Base-by-base conservation (phyloP, 805 yeast species). In the Yarrowia bubula region DNA sequence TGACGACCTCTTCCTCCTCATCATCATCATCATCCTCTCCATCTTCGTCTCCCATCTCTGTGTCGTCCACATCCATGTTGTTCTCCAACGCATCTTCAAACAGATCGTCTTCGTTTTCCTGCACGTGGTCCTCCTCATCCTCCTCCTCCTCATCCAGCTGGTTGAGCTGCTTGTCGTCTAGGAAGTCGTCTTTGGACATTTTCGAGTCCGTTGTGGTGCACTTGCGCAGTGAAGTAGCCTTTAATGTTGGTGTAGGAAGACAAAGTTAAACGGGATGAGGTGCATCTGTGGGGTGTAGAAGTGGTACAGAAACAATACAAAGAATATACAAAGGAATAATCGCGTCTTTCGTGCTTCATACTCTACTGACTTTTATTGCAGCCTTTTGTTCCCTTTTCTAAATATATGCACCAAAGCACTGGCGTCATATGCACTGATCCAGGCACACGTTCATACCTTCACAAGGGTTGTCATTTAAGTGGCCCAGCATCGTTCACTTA, bases 51-150 rank as follows among this genome's bases (percentile, higher is more conserved):
- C 66, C 75, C 14, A 67, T 72, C 7, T 69, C 74, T 10, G 28
- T 51, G 13, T 68, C 71, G 14, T 71, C 74, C 8, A 70, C 70
- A 8, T 66, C 74, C 28, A 69, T 70, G 35, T 70, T 69, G 14
- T 71, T 71, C n/a, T 75, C 78, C 14, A 70, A 71, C 8, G 71
- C 75, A 7, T 71, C 75, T 11, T 72, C 76, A 15, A 71, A 72
- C 7, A 72, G 72, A 4, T 70, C 75, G 8, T 72, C 75, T 13
- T 71, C 73, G 32, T 71, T 74, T 6, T 70, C 74, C 7, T 68
- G 74, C 2, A 67, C 71, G 15, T 71, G 72, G 38, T 69, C 69
- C 2, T 66, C 72, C 11, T 67, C 69, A 1, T 64, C 67, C 4
- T 67, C 69, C 6, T 65, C 58, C 13, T 65, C 67, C 64, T 50